Evolutionary conservation across 495 filamentous ascomycete species (phyloP).

Genomic region (Hapsidospora chrysogenum): DNA sequence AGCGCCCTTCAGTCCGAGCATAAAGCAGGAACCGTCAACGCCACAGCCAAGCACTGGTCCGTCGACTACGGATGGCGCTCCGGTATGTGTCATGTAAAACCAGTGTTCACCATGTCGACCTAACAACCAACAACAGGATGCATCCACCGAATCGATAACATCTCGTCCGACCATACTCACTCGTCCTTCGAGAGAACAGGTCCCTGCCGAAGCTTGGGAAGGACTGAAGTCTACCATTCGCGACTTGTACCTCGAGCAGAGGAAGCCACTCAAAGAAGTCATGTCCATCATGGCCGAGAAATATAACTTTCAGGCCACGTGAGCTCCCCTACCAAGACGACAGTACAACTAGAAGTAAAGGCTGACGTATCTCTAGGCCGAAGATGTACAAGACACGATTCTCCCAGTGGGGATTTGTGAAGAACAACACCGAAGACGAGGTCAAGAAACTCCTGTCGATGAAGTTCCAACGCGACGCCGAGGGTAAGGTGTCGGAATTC

Average conservation of each 20-base stretch:
- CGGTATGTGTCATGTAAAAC: background rate
- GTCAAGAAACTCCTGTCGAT: conserved; percentile 18
- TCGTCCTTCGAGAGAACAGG: conserved; percentile 5
- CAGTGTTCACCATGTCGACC: background rate
- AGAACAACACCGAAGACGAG: conserved; percentile 21
- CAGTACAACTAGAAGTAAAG: too few relatives aligned
- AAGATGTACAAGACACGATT: conserved; percentile 26
- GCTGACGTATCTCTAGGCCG: conserved; percentile 6
- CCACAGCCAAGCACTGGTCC: too few relatives aligned
- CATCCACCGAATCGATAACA: background rate
- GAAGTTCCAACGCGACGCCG: conserved; percentile 17
- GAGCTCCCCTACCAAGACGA: too few relatives aligned
- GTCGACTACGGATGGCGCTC: too few relatives aligned
- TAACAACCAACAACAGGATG: background rate
- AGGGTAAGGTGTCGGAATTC: conserved; percentile 18
- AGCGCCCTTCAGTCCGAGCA: background rate
- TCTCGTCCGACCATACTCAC: too few relatives aligned
- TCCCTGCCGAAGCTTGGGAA: conserved; percentile 13
- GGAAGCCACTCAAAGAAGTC: conserved; percentile 11
- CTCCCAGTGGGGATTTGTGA: conserved; percentile 21
- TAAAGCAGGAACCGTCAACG: background rate
- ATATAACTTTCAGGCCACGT: conserved; percentile 19
- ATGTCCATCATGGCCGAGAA: conserved; percentile 14
- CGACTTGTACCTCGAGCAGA: conserved; percentile 11
- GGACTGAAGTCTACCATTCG: conserved; percentile 16